Percentiles rank a stretch among this genome's conserved stretches.
These are phyloP conservation scores for Harringtonia lauricola DNA, from an alignment of 2,329 filamentous ascomycete genomes.

Conservation along the genomic window DNA sequence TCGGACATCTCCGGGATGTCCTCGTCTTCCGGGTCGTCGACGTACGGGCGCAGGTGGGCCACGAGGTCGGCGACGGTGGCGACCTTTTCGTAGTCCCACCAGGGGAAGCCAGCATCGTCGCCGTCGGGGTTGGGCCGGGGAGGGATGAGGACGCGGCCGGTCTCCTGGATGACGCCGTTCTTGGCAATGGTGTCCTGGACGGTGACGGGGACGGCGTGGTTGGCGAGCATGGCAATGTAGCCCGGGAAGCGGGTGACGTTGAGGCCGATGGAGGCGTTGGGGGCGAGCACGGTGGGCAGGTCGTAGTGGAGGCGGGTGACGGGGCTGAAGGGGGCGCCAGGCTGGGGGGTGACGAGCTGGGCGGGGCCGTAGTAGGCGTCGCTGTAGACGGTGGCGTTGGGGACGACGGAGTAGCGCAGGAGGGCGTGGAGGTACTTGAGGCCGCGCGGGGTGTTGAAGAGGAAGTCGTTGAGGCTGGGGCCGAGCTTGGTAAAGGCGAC, in stretches of 20 bases:
- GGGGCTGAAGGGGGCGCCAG: slow-evolving; percentile 31
- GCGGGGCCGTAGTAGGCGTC: slow-evolving; percentile 61
- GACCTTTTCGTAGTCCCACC: background rate
- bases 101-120: slow-evolving; percentile 12
- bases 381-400: slow-evolving; percentile 68
- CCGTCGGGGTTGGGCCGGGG: slow-evolving; percentile 42
- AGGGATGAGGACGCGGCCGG: slow-evolving; percentile 64
- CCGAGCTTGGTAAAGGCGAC: slow-evolving; percentile 69
- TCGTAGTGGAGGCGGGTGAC: slow-evolving; percentile 53
- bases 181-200: slow-evolving; percentile 60
- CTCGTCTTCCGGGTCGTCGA: slow-evolving; percentile 2
- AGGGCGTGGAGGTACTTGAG: slow-evolving; percentile 67
- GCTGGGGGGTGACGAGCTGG: slow-evolving; percentile 23
- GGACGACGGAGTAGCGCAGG: slow-evolving; percentile 67
- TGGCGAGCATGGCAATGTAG: slow-evolving; percentile 62
- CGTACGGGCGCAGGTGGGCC: slow-evolving; percentile 6
- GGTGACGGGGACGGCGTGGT: slow-evolving; percentile 56
- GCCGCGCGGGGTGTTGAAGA: slow-evolving; percentile 67
- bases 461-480: slow-evolving; percentile 63
- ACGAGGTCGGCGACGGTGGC: slow-evolving; percentile 7
- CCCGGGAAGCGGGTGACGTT: slow-evolving; percentile 61
- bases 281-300: slow-evolving; percentile 56
- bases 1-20: background rate
- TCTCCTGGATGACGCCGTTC: slow-evolving; percentile 76
- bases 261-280: slow-evolving; percentile 54